phyloP scores from a whole-genome alignment of 495 filamentous ascomycete genomes.

The Podospora conica region DNA sequence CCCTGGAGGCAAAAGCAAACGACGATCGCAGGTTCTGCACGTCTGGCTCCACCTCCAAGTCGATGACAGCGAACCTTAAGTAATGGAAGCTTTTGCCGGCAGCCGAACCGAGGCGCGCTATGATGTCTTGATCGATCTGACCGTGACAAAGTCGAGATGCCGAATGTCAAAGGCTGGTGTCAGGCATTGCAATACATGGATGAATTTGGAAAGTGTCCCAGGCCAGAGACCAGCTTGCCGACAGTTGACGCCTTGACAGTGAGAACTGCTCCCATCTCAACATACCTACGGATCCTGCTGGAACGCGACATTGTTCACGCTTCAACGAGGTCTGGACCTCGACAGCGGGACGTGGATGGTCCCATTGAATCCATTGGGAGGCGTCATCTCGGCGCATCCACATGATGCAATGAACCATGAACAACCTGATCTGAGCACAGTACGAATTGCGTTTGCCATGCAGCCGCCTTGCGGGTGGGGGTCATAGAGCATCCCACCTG shows the following conservation, averaged over 20 bases:
- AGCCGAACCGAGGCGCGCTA: neutral
- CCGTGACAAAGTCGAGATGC: neutral
- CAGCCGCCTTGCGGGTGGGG: neutral
- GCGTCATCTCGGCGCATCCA: neutral
- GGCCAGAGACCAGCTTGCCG: neutral
- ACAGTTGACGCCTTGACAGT: neutral
- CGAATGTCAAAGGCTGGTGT: no score
- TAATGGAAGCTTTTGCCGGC: neutral
- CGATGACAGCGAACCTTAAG: no score
- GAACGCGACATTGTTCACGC: neutral
- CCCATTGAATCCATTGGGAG: neutral
- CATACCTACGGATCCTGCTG: neutral
- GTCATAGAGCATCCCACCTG: neutral
- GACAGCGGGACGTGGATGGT: slow-evolving; percentile 1
- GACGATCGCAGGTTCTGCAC: neutral
- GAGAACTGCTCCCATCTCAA: neutral
- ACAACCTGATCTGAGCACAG: slow-evolving; percentile 10
- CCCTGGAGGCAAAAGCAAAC: neutral
- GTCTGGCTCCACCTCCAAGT: neutral
- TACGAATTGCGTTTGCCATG: slow-evolving; percentile 17
- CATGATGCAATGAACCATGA: slow-evolving; percentile 19
- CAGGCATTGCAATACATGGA: no score
- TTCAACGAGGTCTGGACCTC: neutral
- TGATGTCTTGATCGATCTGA: neutral
- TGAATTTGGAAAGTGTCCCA: neutral